Evolutionary conservation across 148 eudicot genomes (phyloP).

Genomic region (Rhododendron simsii): DNA sequence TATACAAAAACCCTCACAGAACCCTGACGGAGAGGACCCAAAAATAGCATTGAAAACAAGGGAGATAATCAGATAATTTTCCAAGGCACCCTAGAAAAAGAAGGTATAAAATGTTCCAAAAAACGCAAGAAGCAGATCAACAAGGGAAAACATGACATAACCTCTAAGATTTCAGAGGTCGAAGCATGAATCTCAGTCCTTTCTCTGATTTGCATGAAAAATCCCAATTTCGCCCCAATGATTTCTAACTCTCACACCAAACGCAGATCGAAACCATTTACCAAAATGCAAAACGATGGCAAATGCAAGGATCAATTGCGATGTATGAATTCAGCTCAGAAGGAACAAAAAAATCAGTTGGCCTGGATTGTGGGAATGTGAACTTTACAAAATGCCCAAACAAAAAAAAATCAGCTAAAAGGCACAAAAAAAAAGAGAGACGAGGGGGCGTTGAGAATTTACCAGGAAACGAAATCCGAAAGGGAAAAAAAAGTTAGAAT

Average conservation of each 20-base stretch:
- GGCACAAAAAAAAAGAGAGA: neutral
- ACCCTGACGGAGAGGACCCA: constrained; percentile 11
- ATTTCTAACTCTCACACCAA: neutral
- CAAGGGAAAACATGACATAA: neutral
- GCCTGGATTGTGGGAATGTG: neutral
- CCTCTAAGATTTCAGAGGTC: neutral
- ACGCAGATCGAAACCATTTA: neutral
- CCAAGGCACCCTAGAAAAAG: neutral
- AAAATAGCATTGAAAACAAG: neutral
- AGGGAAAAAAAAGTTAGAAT: neutral
- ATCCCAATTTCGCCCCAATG: neutral
- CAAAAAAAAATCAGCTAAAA: neutral
- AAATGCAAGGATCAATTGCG: neutral
- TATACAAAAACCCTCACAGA: constrained; percentile 1
- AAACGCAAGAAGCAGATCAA: constrained; percentile 6
- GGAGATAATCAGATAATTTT: neutral
- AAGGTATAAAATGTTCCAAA: neutral
- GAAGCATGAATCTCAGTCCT: constrained; percentile 6
- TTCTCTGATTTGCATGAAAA: neutral
- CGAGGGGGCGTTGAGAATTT: neutral
- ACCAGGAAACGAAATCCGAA: neutral
- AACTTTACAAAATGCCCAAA: neutral
- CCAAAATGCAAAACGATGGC: neutral
- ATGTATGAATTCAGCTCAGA: neutral
- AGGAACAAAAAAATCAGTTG: neutral